Evolutionary conservation across 495 filamentous ascomycete genomes (phyloP), one percentile per base, ranked within the genome.

Genomic region (Hypomontagnella monticulosa): DNA sequence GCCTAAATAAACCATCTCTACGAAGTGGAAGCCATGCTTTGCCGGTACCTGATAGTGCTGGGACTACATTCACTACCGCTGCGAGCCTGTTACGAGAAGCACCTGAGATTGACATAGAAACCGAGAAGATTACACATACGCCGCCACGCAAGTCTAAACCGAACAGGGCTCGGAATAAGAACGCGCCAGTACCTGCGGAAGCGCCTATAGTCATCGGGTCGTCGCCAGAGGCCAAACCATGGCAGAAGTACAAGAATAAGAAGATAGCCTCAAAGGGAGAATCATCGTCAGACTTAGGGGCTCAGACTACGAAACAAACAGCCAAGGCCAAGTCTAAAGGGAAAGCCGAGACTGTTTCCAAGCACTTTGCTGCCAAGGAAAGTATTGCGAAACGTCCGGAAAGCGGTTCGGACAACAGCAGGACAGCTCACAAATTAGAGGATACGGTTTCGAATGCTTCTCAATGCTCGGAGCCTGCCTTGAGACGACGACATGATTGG

Each of bases 401-500:
- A 11, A 43, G 30, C 15, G 20, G 41, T 18, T 37, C 38, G 5
- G 32, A 40, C 16, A 57, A 59, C 36, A 37, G 38, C 19, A 49
- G 9, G 16, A 27, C 19, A 16, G 23, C 43, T 8, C 8, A 6
- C 8, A 54, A 43, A 10, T 46, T 66, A 20, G 54, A 65, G 4
- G 48, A 20, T 0, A 14, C 41, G 4, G 51, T 6, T 63, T 74
- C 30, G 63, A 74, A 14, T 63, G 73, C 19, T 32, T 71, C 15
- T 59, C 82, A 33, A 14, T 48, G 37, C 23, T 49, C 41, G 10
- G 82, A 84, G 36, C 74, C 78, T 42, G 87, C 86, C 3, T 71
- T 84, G 3, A 76, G 67, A 20, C 76, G 86, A 50, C 77, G 83
- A 51, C 68, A 70, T 8, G 75, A 84, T 61, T 91, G 88, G 88